A percentile compares a stretch with the other conserved stretches of the same genome.
Conservation (phyloP, 1,139 yeast species). For the Keqinozyma sinolaborantium region DNA sequence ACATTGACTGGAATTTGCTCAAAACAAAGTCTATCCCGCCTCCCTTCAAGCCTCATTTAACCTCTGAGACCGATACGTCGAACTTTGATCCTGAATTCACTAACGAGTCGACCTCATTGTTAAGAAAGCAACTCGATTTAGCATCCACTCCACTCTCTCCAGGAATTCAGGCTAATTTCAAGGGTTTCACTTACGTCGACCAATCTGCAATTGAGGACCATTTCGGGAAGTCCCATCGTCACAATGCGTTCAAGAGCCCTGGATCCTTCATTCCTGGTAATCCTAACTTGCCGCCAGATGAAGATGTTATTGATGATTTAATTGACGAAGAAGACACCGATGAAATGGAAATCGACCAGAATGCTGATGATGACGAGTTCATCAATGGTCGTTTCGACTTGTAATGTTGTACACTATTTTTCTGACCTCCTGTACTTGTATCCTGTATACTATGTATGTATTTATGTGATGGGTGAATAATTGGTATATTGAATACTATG, state of each 20-base stretch:
- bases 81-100: conserved; percentile 98
- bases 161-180: conserved; percentile 92
- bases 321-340: conserved; percentile 54
- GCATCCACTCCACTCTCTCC: conserved; percentile 85
- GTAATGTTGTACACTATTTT: conserved; percentile 26
- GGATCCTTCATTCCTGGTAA: conserved; percentile 78
- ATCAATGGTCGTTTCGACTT: conserved; percentile 89
- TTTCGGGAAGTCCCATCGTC: conserved; percentile 47
- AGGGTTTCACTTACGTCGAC: conserved; percentile 94
- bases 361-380: conserved; percentile 61
- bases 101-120: conserved; percentile 78
- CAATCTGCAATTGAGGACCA: conserved; percentile 92
- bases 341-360: conserved; percentile 51
- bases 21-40: conserved; percentile 87
- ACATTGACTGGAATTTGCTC: conserved; percentile 84
- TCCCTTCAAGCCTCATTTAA: conserved; percentile 91
- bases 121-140: conserved; percentile 64
- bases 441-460: too few species aligned
- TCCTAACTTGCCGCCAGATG: conserved; percentile 77
- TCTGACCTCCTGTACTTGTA: too few species aligned
- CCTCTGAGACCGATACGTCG: conserved; percentile 89
- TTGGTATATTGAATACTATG: too few species aligned
- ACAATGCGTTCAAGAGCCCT: conserved; percentile 50
- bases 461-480: too few species aligned
- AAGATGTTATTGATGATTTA: conserved; percentile 73